A percentile compares a stretch with the other conserved stretches of the same genome.
Conservation (phyloP, 768 basidiomycete species). For the Termitomyces sp. region DNA sequence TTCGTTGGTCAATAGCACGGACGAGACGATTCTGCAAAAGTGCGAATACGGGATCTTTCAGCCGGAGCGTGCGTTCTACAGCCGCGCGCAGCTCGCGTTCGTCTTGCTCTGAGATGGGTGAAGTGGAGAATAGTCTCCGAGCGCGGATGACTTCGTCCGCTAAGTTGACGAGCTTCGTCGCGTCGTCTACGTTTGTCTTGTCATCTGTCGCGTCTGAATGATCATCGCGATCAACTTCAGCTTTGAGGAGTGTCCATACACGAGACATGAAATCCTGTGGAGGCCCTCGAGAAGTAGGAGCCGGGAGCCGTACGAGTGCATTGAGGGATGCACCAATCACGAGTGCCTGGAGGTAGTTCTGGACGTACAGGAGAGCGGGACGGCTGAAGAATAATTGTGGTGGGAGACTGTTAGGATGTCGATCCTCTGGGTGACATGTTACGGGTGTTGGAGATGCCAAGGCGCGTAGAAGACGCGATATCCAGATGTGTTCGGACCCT, state of each 20-base stretch:
- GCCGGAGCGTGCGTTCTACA: slow-evolving; percentile 61
- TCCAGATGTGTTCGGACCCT: slow-evolving; percentile 34
- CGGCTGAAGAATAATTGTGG: slow-evolving; percentile 64
- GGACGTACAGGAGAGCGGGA: slow-evolving; percentile 53
- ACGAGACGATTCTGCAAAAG: slow-evolving; percentile 61
- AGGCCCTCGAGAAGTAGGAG: background rate
- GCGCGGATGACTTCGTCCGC: slow-evolving; percentile 72
- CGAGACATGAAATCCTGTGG: slow-evolving; percentile 50
- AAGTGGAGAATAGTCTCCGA: slow-evolving; percentile 29
- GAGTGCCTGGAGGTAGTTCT: slow-evolving; percentile 72
- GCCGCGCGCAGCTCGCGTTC: slow-evolving; percentile 55
- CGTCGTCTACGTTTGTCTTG: background rate
- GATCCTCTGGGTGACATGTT: slow-evolving; percentile 30
- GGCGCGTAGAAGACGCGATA: slow-evolving; percentile 45
- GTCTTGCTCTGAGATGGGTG: slow-evolving; percentile 34
- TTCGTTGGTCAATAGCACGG: slow-evolving; percentile 31
- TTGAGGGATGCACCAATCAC: slow-evolving; percentile 62
- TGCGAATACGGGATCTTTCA: slow-evolving; percentile 63
- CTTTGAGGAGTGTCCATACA: slow-evolving; percentile 62
- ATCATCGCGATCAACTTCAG: slow-evolving; percentile 47
- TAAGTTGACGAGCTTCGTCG: slow-evolving; percentile 63
- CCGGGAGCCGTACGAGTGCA: slow-evolving; percentile 45
- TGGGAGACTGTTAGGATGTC: slow-evolving; percentile 49
- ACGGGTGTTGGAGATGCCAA: slow-evolving; percentile 39
- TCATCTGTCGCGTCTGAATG: slow-evolving; percentile 1